Evolutionary conservation across 768 basidiomycete species (phyloP).

Genomic region (Xanthoconium stramineum): DNA sequence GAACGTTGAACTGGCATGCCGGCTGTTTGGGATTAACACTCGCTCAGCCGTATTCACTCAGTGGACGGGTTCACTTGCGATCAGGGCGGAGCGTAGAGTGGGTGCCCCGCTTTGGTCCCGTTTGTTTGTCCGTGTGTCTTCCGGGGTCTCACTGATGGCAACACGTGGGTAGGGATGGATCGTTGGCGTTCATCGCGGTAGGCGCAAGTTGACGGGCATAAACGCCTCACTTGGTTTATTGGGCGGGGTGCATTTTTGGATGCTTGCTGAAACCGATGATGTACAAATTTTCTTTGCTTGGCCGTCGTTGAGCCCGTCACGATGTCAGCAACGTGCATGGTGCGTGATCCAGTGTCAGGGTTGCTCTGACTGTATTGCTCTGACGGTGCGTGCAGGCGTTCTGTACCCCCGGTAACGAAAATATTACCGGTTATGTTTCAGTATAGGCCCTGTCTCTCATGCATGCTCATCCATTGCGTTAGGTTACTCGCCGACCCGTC

Average conservation of each 20-base stretch:
- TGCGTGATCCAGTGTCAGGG: background rate
- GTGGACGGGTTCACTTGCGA: constrained; percentile 48
- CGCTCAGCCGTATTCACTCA: constrained; percentile 50
- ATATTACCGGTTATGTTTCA: constrained; percentile 15
- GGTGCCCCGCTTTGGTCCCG: background rate
- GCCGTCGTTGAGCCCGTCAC: constrained; percentile 57
- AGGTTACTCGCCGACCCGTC: constrained; percentile 43
- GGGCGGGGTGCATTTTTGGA: constrained; percentile 34
- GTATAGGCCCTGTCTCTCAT: constrained; percentile 3
- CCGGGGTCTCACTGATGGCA: background rate
- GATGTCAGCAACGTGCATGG: constrained; percentile 42
- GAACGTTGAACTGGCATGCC: constrained; percentile 52
- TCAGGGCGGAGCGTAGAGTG: constrained; percentile 58
- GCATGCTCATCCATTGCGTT: background rate
- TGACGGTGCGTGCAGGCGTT: constrained; percentile 12
- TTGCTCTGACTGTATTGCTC: background rate
- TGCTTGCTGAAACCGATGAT: background rate
- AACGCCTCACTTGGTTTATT: constrained; percentile 57
- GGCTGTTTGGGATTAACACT: constrained; percentile 55
- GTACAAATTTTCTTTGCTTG: constrained; percentile 57
- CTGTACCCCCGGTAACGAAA: constrained; percentile 10
- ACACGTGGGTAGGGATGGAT: constrained; percentile 26
- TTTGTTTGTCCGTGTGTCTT: background rate
- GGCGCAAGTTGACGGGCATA: constrained; percentile 53
- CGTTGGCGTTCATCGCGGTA: constrained; percentile 57